Base-by-base conservation (phyloP, 2,329 filamentous ascomycete genomes). In the Clonostachys chloroleuca region DNA sequence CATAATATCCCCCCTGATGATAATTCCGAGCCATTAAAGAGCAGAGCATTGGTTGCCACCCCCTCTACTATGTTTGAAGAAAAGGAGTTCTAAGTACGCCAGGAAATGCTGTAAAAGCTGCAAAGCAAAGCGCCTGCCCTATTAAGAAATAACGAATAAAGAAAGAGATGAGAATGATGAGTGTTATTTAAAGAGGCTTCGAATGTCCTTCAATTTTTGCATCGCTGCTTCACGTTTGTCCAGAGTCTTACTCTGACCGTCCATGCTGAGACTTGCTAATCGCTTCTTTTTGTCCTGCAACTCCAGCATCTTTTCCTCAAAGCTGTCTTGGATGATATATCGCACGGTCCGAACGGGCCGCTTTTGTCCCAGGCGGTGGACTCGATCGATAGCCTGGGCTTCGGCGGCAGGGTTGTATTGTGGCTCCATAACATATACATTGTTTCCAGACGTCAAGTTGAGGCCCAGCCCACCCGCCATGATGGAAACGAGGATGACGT, bases 381-480 rank as follows among this genome's bases (percentile, higher is more conserved):
- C 89, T 33, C 94, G 89, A 63, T 97, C 94, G 8, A 97, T 80
- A 3, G 94, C 94, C 68, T 99, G 94, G 6, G 91, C 89, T 65
- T 99, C 92, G 0, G 92, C 90, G 0, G 91, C 92, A 0, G 94
- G 94, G 59, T 99, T 99, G 72, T 92, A 99, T 61, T 96, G 92
- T 6, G 94, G 94, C 64, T 99, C 94, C 92, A 99, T 97, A 58
- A 97, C 87, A 63, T 94, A 97, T 13, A 95, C 92, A 47, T 81
- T 87, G 61, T 84, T 94, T 34, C 86, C 92, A 1, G 88, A 77
- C 0, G 92, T 96, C 47, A 97, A 73, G 61, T 97, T 97, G 37
- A 97, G 82, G 13, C 92, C 92, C 14, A 96, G 80, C 16, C 94
- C 92, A 53, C 92, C 94, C 0, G 92, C 92, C 60, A 86, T 90